These are phyloP conservation scores for Cryphonectria radicalis DNA, from an alignment of 2,329 filamentous ascomycete species.

Conservation along the genomic window DNA sequence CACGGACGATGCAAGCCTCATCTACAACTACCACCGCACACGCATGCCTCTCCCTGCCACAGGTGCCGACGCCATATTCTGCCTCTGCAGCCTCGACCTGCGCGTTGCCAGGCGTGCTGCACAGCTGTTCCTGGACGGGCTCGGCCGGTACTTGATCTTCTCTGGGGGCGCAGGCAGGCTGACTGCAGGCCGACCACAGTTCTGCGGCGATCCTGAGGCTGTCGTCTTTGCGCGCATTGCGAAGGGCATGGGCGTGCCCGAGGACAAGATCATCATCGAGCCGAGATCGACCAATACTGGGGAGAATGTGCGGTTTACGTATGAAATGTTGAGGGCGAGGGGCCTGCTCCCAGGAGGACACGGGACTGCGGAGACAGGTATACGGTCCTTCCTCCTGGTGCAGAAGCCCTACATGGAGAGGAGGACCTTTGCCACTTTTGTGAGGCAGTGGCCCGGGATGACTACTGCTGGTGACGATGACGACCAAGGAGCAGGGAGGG, in stretches of 20 bases:
- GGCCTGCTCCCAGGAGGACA: slow-evolving; percentile 29
- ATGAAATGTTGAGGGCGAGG: slow-evolving; percentile 39
- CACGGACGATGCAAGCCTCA: slow-evolving; percentile 39
- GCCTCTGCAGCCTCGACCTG: slow-evolving; percentile 52
- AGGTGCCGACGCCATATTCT: slow-evolving; percentile 49
- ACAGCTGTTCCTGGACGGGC: slow-evolving; percentile 46
- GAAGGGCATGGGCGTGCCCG: slow-evolving; percentile 44
- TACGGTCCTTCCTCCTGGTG: slow-evolving; percentile 46
- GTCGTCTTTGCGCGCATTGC: slow-evolving; percentile 48
- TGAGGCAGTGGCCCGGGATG: slow-evolving; percentile 49
- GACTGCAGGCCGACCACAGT: slow-evolving; percentile 44
- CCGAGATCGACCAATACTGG: slow-evolving; percentile 49
- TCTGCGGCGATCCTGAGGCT: slow-evolving; percentile 49
- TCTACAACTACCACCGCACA: slow-evolving; percentile 52
- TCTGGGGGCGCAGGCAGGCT: slow-evolving; percentile 48
- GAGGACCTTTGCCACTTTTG: slow-evolving; percentile 50
- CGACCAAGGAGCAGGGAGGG: not conserved
- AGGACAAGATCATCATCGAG: slow-evolving; percentile 45
- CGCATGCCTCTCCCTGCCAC: slow-evolving; percentile 37
- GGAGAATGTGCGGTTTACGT: slow-evolving; percentile 52
- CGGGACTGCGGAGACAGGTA: not conserved
- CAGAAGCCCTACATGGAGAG: slow-evolving; percentile 56
- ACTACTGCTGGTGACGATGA: not conserved
- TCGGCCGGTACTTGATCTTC: slow-evolving; percentile 47
- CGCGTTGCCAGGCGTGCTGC: slow-evolving; percentile 49